These are phyloP conservation scores for Ciborinia camelliae DNA, from an alignment of 2,329 filamentous ascomycete genomes.

Conservation along the genomic window DNA sequence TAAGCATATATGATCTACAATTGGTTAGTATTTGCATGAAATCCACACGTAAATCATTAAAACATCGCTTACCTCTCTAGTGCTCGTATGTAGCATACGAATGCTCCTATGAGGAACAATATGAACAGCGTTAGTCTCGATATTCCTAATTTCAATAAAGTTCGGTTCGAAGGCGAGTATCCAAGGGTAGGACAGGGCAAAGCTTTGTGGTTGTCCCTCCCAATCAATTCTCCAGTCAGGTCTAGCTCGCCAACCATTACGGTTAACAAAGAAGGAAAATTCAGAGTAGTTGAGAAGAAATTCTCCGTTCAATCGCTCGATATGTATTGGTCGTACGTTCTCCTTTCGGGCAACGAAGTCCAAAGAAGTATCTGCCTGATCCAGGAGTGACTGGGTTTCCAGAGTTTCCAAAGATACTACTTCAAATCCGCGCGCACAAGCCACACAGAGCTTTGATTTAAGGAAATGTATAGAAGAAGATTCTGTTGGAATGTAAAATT, in stretches of 20 bases:
- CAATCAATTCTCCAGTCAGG: slow-evolving; percentile 97
- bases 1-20: slow-evolving; percentile 91
- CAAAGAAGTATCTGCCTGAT: slow-evolving; percentile 95
- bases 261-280: slow-evolving; percentile 98
- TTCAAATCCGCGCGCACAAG: slow-evolving; percentile 92
- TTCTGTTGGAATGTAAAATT: slow-evolving; percentile 98
- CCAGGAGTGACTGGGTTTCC: slow-evolving; percentile 94
- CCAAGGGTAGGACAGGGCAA: slow-evolving; percentile 94
- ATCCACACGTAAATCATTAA: background rate
- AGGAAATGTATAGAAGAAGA: slow-evolving; percentile 98
- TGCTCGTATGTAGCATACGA: slow-evolving; percentile 94
- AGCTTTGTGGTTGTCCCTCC: slow-evolving; percentile 89
- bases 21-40: slow-evolving; percentile 25
- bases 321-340: slow-evolving; percentile 91
- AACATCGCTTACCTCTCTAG: slow-evolving; percentile 72
- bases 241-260: slow-evolving; percentile 93
- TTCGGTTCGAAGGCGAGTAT: slow-evolving; percentile 96
- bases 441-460: slow-evolving; percentile 93
- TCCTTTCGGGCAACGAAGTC: slow-evolving; percentile 96
- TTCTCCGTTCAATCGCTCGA: slow-evolving; percentile 93
- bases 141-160: slow-evolving; percentile 94
- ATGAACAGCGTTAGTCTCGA: slow-evolving; percentile 91
- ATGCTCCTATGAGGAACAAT: slow-evolving; percentile 97
- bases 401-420: slow-evolving; percentile 94
- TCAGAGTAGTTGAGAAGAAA: slow-evolving; percentile 98